A percentile compares a stretch with the other conserved stretches of the same genome.
These are phyloP conservation scores for Capsella bursapastoris DNA, from an alignment of 345 rosid genomes.

Conservation along the genomic window DNA sequence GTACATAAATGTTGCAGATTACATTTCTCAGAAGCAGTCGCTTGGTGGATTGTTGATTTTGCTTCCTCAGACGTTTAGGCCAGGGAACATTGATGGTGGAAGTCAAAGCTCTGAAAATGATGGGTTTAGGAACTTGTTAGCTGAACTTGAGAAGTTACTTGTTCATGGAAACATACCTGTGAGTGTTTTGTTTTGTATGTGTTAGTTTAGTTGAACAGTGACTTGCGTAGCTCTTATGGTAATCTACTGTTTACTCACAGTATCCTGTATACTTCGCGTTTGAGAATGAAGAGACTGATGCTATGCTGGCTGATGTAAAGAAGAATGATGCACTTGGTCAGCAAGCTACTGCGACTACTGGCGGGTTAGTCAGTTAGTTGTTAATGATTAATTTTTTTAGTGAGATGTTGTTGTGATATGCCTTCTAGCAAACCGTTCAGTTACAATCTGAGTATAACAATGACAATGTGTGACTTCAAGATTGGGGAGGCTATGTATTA, in stretches of 20 bases:
- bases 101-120: constrained; percentile 46
- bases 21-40: constrained; percentile 64
- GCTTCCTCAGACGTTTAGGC: constrained; percentile 73
- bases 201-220: neutral
- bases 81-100: constrained; percentile 48
- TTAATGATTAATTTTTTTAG: neutral
- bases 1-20: constrained; percentile 54
- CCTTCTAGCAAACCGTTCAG: neutral
- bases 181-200: constrained; percentile 48
- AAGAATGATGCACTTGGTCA: constrained; percentile 87
- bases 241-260: constrained; percentile 47
- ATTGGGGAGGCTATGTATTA: constrained; percentile 18
- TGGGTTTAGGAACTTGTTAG: constrained; percentile 51
- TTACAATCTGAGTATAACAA: neutral
- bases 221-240: constrained; percentile 1
- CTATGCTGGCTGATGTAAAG: constrained; percentile 82
- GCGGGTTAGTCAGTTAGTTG: constrained; percentile 71
- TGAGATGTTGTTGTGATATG: constrained; percentile 18
- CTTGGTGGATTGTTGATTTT: constrained; percentile 87
- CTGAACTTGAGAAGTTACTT: constrained; percentile 76
- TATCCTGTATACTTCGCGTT: constrained; percentile 96
- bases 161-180: constrained; percentile 77
- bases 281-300: constrained; percentile 81
- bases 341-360: constrained; percentile 93
- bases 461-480: constrained; percentile 16